These are phyloP conservation scores for Pichia californica DNA, from an alignment of 805 yeast species.

Conservation along the genomic window DNA sequence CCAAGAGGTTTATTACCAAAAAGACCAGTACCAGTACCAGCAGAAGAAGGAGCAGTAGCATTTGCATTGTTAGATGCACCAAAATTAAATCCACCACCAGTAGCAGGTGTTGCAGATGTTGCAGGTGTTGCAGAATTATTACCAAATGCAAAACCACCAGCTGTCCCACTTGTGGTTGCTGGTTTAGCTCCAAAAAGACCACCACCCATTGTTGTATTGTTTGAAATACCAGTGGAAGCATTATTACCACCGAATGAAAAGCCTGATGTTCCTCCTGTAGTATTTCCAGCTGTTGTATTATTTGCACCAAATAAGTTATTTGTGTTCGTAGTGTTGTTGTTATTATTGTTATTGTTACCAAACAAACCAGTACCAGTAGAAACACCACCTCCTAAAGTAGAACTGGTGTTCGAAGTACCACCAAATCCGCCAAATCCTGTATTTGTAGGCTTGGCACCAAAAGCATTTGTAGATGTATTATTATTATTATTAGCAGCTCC, in stretches of 20 bases:
- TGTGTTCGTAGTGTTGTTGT: neutral
- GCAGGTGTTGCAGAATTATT: slow-evolving; percentile 10
- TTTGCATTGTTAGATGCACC: slow-evolving; percentile 11
- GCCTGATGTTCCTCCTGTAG: no score
- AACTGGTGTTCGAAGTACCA: slow-evolving; percentile 1
- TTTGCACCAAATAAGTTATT: neutral
- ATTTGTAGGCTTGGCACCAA: slow-evolving; percentile 4
- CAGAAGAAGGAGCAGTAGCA: slow-evolving; percentile 10
- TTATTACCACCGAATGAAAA: no score
- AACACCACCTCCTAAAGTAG: neutral
- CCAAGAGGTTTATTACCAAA: slow-evolving; percentile 34
- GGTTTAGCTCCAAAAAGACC: slow-evolving; percentile 20
- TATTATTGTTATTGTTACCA: neutral
- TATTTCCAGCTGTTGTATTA: neutral
- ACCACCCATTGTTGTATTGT: neutral
- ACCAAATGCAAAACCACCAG: slow-evolving; percentile 22
- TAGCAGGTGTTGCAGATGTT: slow-evolving; percentile 5
- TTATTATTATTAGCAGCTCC: neutral
- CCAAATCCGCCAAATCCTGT: slow-evolving; percentile 12
- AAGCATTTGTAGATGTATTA: neutral
- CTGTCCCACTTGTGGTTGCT: slow-evolving; percentile 11
- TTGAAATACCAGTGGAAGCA: neutral
- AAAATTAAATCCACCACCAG: slow-evolving; percentile 27
- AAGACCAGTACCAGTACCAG: slow-evolving; percentile 22
- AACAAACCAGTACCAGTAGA: neutral